phyloP scores from a whole-genome alignment of 495 filamentous ascomycete genomes.

The Cudoniella acicularis region DNA sequence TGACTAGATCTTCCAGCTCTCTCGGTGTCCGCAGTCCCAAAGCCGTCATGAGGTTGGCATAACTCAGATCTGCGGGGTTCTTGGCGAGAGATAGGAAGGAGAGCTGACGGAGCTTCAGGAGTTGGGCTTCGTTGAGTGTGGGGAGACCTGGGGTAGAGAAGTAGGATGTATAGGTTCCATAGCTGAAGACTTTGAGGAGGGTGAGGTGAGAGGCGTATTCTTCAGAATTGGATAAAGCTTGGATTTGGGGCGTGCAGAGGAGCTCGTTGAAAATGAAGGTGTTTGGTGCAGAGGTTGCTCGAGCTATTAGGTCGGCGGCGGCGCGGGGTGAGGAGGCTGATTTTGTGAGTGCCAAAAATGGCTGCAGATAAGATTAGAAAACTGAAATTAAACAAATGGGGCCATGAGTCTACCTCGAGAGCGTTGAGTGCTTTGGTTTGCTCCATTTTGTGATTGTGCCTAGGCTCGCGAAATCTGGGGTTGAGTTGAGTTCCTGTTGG shows the following conservation, averaged over 20 bases:
- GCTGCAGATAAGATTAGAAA: conserved; percentile 39
- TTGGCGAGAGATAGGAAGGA: conserved; percentile 75
- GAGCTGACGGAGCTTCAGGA: conserved; percentile 84
- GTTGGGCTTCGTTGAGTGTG: conserved; percentile 64
- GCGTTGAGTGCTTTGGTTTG: conserved; percentile 82
- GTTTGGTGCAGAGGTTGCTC: conserved; percentile 82
- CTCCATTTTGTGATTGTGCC: conserved; percentile 58
- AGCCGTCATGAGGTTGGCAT: conserved; percentile 57
- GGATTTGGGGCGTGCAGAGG: conserved; percentile 75
- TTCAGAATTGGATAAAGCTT: conserved; percentile 55
- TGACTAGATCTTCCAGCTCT: conserved; percentile 86
- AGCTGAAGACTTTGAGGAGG: conserved; percentile 87
- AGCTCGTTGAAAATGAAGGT: conserved; percentile 96
- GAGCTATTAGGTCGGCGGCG: conserved; percentile 78
- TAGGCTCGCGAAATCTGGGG: neutral
- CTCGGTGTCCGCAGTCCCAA: conserved; percentile 65
- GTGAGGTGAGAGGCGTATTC: conserved; percentile 55
- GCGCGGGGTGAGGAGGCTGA: conserved; percentile 80
- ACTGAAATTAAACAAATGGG: conserved; percentile 8
- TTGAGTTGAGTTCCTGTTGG: conserved; percentile 12
- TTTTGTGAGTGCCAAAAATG: conserved; percentile 83
- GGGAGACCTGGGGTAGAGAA: conserved; percentile 57
- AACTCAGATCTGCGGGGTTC: conserved; percentile 61
- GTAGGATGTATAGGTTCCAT: conserved; percentile 84
- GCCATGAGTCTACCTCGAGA: conserved; percentile 47